Evolutionary conservation across 441 rosid genomes (phyloP).

Genomic region (Arabidopsis lyrata): DNA sequence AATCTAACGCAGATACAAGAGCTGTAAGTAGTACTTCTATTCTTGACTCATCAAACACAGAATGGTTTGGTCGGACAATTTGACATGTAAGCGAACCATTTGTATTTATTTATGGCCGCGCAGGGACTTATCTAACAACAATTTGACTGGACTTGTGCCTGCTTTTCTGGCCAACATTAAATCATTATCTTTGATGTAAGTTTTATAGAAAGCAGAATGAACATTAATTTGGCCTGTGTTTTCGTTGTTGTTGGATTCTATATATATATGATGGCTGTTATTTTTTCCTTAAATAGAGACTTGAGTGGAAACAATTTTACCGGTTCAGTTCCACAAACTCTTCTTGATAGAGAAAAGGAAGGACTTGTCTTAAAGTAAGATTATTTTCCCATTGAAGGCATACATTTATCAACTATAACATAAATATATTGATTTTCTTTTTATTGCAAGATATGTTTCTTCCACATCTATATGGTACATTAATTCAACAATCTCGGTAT

Average conservation of each 20-base stretch:
- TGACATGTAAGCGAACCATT: background rate
- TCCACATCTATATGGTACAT: background rate
- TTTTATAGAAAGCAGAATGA: background rate
- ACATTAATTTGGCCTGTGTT: background rate
- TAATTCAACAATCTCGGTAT: background rate
- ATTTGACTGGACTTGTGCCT: constrained; percentile 41
- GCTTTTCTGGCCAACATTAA: constrained; percentile 33
- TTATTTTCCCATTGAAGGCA: background rate
- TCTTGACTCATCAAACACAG: background rate
- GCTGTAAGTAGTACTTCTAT: constrained; percentile 10
- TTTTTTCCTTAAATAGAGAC: constrained; percentile 8
- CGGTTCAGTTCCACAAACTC: constrained; percentile 40
- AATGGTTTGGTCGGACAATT: background rate
- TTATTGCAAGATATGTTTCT: background rate
- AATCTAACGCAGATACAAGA: constrained; percentile 34
- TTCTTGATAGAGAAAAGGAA: constrained; percentile 34
- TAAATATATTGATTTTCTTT: background rate
- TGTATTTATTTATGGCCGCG: background rate
- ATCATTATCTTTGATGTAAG: constrained; percentile 33
- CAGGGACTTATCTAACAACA: constrained; percentile 41
- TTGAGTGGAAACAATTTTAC: constrained; percentile 34
- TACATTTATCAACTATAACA: background rate
- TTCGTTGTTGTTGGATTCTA: background rate
- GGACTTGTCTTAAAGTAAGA: constrained; percentile 37
- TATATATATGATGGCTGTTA: background rate